Base-by-base conservation (phyloP, 139 green algal species). In the Zygnema cylindricum region DNA sequence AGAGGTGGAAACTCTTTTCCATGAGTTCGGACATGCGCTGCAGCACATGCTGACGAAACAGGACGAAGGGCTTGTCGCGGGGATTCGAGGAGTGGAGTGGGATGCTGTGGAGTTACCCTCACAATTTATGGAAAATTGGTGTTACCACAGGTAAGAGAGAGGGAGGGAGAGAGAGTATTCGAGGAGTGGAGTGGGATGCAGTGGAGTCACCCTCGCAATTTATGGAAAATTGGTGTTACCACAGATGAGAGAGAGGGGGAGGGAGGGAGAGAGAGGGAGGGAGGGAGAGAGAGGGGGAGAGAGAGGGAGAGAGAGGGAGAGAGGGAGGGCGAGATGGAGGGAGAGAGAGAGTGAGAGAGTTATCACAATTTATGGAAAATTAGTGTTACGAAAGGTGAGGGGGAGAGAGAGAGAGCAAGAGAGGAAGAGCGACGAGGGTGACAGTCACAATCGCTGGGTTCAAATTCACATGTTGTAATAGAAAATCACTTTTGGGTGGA, bases 1-100 rank as follows among this genome's bases (percentile, higher is more conserved):
- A 39, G 92, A 93, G 88, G 97, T 99, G 75, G 97, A 99, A 94
- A 99, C 97, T 11, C 92, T 99, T 25, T 98, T 98, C 93, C 96
- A 99, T 92, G 97, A 99, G 93, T 93, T 92, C 88, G 91, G 96
- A 38, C 96, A 99, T 90, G 95, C 95, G 22, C 88, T 96, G 88
- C 97, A 99, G 97, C 92, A 98, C 82, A 99, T 97, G 0, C 83
- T 93, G 76, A 90, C 87, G 92, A 55, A 69, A 49, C 94, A 98
- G 87, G 81, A 94, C 1, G 96, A 98, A 88, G 96, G 96, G 32
- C 79, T 98, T 73, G 94, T 96, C 35, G 91, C 94, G 2, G 96
- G 96, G 76, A 99, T 99, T 92, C 89, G 95, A 1, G 93, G 93
- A 36, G 91, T 98, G 11, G 96, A 98, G 94, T 99, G 96, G 96